Percentiles rank a stretch among this genome's conserved stretches.
Evolutionary conservation across 805 yeast species (phyloP).

Genomic region (Gaillardinia entomophila): DNA sequence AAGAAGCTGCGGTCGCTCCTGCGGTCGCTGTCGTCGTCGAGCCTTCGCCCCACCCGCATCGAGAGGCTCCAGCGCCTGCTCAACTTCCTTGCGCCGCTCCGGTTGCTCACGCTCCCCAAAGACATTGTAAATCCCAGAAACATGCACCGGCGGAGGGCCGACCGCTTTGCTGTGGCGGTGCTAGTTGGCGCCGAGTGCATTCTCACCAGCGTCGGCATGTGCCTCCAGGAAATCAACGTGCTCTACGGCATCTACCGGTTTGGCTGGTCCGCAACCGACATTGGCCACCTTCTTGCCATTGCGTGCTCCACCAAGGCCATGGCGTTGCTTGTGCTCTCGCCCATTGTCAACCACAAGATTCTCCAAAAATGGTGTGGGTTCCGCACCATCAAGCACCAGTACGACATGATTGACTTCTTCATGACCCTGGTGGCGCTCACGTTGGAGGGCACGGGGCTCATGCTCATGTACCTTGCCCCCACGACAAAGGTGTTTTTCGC

Average conservation of each 20-base stretch:
- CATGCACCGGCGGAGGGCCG: constrained; percentile 9
- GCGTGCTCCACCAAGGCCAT: constrained; percentile 46
- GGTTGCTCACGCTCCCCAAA: constrained; percentile 48
- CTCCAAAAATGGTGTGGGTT: constrained; percentile 27
- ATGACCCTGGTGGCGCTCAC: constrained; percentile 30
- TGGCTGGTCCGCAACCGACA: constrained; percentile 46
- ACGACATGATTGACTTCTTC: constrained; percentile 49
- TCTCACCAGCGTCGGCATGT: constrained; percentile 28
- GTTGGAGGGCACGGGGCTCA: constrained; percentile 34
- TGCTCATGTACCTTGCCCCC: constrained; percentile 26
- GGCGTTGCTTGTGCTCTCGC: constrained; percentile 46
- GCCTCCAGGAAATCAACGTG: constrained; percentile 37
- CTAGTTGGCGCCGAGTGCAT: constrained; percentile 44
- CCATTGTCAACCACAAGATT: constrained; percentile 35
- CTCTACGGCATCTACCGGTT: constrained; percentile 50
- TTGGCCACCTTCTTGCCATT: constrained; percentile 53
- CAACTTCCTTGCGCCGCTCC: constrained; percentile 42
- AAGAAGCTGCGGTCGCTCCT: constrained; percentile 43
- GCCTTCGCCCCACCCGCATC: neutral
- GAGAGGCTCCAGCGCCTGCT: constrained; percentile 1
- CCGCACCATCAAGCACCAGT: constrained; percentile 28
- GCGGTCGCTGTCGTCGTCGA: constrained; percentile 7
- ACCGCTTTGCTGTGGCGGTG: constrained; percentile 37
- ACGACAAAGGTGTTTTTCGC: constrained; percentile 22
- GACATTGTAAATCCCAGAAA: constrained; percentile 19